Percentiles rank a stretch among this genome's conserved stretches.
phyloP scores from a whole-genome alignment of 2,329 filamentous ascomycete genomes.

The Xylariaceae sp. region DNA sequence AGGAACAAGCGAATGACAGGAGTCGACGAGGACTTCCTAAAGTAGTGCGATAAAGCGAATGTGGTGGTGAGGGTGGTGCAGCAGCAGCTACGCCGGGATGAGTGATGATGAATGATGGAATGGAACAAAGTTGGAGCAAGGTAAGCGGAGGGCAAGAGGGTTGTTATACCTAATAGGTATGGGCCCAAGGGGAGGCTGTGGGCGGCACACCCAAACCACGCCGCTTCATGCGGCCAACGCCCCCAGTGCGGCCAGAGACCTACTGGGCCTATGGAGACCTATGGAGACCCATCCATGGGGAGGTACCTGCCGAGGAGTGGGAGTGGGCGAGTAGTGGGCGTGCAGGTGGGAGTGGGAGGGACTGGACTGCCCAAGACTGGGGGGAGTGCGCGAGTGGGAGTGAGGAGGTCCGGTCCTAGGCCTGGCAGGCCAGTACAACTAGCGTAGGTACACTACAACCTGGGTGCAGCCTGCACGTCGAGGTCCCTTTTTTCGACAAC shows the following conservation, averaged over 20 bases:
- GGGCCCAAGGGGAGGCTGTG: slow-evolving; percentile 15
- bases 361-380: no score
- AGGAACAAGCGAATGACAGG: slow-evolving; percentile 66
- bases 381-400: neutral
- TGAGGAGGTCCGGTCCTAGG: neutral
- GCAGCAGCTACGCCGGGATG: slow-evolving; percentile 37
- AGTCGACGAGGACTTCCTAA: slow-evolving; percentile 69
- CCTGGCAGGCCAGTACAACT: no score
- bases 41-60: slow-evolving; percentile 45
- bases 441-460: neutral
- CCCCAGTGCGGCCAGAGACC: neutral
- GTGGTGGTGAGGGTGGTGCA: slow-evolving; percentile 39
- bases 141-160: slow-evolving; percentile 30
- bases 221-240: slow-evolving; percentile 10
- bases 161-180: slow-evolving; percentile 30
- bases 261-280: neutral
- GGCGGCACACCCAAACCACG: slow-evolving; percentile 7
- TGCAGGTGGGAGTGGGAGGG: no score
- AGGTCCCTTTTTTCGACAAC: neutral
- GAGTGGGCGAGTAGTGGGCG: no score
- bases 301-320: no score
- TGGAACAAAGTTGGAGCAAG: slow-evolving; percentile 29
- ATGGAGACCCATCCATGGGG: no score
- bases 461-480: neutral
- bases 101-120: slow-evolving; percentile 33